Base-by-base conservation (phyloP, 1,139 yeast species). In the Candida sanyaensis region DNA sequence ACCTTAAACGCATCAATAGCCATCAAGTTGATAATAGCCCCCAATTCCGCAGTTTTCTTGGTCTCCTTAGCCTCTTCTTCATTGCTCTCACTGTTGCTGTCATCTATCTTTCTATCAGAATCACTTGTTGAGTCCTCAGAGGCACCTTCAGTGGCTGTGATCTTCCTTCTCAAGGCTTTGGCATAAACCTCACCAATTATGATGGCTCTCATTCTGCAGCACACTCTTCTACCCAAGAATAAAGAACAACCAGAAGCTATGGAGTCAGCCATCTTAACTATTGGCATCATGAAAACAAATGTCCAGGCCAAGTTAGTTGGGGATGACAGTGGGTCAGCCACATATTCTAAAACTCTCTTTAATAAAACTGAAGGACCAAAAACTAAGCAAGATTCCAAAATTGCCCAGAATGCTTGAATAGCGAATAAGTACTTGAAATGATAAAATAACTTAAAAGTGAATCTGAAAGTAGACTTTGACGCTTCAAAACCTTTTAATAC, bases 1-100 rank as follows among this genome's bases (percentile, higher is more conserved):
- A 93, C 90, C 65, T 91, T 90, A 70, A 88, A 90, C 6, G 98
- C 93, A 71, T 92, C 99, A 47, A 92, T 92, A 32, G 98, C 90
- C 97, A 92, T 91, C 58, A 92, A 77, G 63, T 92, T 92, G 62
- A 93, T 91, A 55, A 93, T 89, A 8, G 96, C 93, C 56, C 99
- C 99, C 50, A 89, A 66, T 62, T 90, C 93, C 23, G 88, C 85
- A 39, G 88, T 84, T 37, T 80, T 72, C 43, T 75, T 71, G 2
- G 65, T 59, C 21, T 69, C 71, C 48, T 68, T 73, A 41, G 69
- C 71, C n/a, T n/a, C n/a, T 37, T 42, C 47, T 7, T 32, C 37
- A 6, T 32, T 17, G 10, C 17, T 23, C 3, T 36, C 28, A 6
- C 29, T 36, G 6, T 54, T 51, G n/a, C 58, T 53, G 21, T 50